Base-by-base conservation (phyloP, 1,284 basidiomycete species). In the Stereum hirsutum region DNA sequence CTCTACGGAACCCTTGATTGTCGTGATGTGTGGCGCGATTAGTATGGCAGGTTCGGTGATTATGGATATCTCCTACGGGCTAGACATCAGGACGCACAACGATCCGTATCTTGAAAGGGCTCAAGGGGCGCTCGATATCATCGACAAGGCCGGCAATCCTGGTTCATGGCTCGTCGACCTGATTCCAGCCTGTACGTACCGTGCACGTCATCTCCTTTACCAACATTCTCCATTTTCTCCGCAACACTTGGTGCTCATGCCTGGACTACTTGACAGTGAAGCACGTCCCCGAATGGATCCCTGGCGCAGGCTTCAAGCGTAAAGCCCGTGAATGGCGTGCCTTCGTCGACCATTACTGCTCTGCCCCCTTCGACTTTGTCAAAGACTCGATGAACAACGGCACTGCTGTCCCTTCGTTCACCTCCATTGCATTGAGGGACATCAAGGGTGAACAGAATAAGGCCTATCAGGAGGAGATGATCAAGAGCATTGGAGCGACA, bases 231-330 rank as follows among this genome's bases (percentile, higher is more conserved):
- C 5, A 28, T 6, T 36, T 11, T 1, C n/a, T 6, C 15, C 21
- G 6, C 3, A 17, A n/a, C 14, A 7, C n/a, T 5, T 15, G 19
- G 6, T 39, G 37, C 25, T 26, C 24, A 7, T 24, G 10, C 24
- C 6, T 5, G 5, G 31, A 17, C 5, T 12, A 7, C 8, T 11
- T 27, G 14, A 5, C 25, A 54, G 55, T 57, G 26, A 56, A 54
- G 46, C 44, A 55, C 26, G 47, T 61, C 19, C 59, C 58, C 14
- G 48, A 46, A 20, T 59, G 59, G 59, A 45, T 61, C 38, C 59
- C 58, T 1, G 59, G 59, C 7, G 55, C 57, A 2, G 48, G 48
- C 6, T 61, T 60, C 52, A 52, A 58, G 42, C 51, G 53, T n/a
- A 53, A 54, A 33, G 59, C 57, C 11, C 37, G 39, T 15, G 50